Conservation (phyloP, 108 stramenopile genomes). For the Cyclotella choctawhatcheeana region DNA sequence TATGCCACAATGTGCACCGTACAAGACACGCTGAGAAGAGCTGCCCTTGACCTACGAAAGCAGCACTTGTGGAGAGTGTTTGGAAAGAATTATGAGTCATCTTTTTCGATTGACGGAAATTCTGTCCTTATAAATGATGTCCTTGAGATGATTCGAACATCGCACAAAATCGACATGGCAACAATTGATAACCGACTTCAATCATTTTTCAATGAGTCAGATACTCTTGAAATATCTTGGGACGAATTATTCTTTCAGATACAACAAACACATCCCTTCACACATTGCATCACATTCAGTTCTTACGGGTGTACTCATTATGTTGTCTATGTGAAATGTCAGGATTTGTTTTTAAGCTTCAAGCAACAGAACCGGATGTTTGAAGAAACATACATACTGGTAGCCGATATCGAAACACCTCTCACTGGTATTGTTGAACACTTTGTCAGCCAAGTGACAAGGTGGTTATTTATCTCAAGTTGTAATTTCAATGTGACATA, state of each 20-base stretch:
- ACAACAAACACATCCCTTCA: conserved; percentile 20
- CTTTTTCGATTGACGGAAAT: conserved; percentile 3
- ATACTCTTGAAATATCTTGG: conserved; percentile 38
- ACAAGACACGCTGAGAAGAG: conserved; percentile 17
- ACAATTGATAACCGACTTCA: conserved; percentile 28
- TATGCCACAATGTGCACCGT: conserved; percentile 36
- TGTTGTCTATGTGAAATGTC: conserved; percentile 11
- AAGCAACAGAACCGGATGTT: neutral
- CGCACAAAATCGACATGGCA: conserved; percentile 20
- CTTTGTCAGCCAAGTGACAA: neutral
- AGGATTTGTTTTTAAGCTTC: conserved; percentile 14
- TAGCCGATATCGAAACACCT: neutral
- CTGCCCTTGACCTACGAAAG: conserved; percentile 27
- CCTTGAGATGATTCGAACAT: conserved; percentile 28
- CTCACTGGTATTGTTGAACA: conserved; percentile 2
- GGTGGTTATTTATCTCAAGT: neutral
- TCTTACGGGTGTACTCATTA: neutral
- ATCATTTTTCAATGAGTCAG: conserved; percentile 28
- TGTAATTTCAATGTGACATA: neutral
- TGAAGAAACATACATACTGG: neutral
- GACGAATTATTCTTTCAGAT: conserved; percentile 24
- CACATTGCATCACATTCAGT: conserved; percentile 31
- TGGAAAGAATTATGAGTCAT: conserved; percentile 15
- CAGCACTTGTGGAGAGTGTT: conserved; percentile 35
- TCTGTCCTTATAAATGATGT: conserved; percentile 18